These are phyloP conservation scores for Fusarium agapanthi DNA, from an alignment of 2,329 filamentous ascomycete species.

Conservation along the genomic window DNA sequence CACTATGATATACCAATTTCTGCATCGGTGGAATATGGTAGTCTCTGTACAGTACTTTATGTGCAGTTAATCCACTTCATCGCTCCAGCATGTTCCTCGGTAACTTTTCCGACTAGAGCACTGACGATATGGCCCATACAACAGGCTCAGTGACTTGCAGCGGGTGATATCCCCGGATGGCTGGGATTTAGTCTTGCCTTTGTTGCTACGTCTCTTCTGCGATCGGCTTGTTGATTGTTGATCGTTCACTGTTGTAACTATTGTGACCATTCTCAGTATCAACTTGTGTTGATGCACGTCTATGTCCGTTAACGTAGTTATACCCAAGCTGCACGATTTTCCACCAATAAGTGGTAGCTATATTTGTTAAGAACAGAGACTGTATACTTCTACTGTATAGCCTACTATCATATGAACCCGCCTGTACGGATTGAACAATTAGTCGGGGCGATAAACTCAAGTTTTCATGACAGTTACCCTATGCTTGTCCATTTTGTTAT, in stretches of 20 bases:
- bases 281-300: not conserved
- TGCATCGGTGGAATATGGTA: not conserved
- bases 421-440: too few relatives aligned
- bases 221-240: not conserved
- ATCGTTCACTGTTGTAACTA: not conserved
- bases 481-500: not conserved
- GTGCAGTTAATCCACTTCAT: not conserved
- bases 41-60: not conserved
- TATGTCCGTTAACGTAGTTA: not conserved
- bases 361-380: not conserved
- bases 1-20: not conserved
- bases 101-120: conserved; percentile 3
- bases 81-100: conserved; percentile 8
- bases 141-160: conserved; percentile 11
- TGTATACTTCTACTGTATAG: too few relatives aligned
- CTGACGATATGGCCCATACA: conserved; percentile 3
- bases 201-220: not conserved
- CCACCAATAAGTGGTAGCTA: not conserved
- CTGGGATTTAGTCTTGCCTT: not conserved
- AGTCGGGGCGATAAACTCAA: too few relatives aligned
- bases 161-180: not conserved
- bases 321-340: not conserved
- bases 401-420: not conserved
- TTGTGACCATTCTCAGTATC: too few relatives aligned
- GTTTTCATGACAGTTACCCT: not conserved